Evolutionary conservation across 768 basidiomycete genomes (phyloP).

Genomic region (Phylloporus sp.): DNA sequence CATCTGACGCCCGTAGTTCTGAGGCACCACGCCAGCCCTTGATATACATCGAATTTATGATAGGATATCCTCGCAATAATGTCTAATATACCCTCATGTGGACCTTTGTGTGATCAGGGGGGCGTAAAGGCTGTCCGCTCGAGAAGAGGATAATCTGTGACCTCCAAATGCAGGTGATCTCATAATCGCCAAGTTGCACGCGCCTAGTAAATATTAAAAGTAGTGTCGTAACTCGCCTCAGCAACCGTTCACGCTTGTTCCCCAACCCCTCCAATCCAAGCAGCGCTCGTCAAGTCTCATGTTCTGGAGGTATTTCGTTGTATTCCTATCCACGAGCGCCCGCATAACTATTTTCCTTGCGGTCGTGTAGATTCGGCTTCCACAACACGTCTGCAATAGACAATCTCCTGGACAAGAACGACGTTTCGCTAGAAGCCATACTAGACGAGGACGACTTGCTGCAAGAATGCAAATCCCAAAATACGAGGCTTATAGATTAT

Average conservation of each 20-base stretch:
- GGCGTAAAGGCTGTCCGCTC: background rate
- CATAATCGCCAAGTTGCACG: constrained; percentile 3
- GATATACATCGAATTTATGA: constrained; percentile 24
- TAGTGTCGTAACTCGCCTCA: constrained; percentile 22
- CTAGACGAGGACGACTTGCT: constrained; percentile 92
- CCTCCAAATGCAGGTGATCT: constrained; percentile 27
- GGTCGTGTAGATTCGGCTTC: constrained; percentile 71
- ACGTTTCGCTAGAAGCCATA: constrained; percentile 83
- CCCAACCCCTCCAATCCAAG: constrained; percentile 6
- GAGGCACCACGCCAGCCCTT: constrained; percentile 11
- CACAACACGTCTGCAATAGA: constrained; percentile 87
- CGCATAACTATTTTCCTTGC: constrained; percentile 3
- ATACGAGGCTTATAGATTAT: constrained; percentile 83
- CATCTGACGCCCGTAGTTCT: constrained; percentile 22
- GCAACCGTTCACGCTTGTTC: constrained; percentile 11
- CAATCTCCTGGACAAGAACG: constrained; percentile 84
- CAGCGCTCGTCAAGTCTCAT: constrained; percentile 29
- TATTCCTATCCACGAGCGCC: background rate
- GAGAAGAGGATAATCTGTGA: constrained; percentile 6
- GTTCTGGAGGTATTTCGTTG: constrained; percentile 44
- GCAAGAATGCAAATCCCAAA: constrained; percentile 93
- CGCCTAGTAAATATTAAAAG: background rate
- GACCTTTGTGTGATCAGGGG: constrained; percentile 7
- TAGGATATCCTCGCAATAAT: constrained; percentile 22
- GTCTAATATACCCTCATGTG: constrained; percentile 24